Conservation (phyloP, 2,329 filamentous ascomycete genomes). For the Claviceps spartinae region DNA sequence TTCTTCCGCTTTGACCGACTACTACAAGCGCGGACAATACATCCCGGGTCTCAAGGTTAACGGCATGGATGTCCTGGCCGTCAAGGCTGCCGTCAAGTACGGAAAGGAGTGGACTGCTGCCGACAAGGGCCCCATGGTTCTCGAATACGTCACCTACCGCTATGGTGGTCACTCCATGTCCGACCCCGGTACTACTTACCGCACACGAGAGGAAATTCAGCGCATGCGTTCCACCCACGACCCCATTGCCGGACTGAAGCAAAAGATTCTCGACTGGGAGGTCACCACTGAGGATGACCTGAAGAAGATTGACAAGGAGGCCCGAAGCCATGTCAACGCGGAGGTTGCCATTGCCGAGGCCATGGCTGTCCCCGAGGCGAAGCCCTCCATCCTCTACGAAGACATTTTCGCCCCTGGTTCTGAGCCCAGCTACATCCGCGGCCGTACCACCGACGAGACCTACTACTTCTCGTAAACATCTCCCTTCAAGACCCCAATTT, state of each 20-base stretch:
- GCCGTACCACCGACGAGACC: constrained; percentile 82
- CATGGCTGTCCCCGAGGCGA: constrained; percentile 70
- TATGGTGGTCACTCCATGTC: constrained; percentile 99
- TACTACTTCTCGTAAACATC: constrained; percentile 59
- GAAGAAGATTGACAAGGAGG: constrained; percentile 91
- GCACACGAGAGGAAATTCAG: constrained; percentile 97
- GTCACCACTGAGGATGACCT: constrained; percentile 88
- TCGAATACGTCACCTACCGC: constrained; percentile 98
- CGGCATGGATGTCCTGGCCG: constrained; percentile 96
- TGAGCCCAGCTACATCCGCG: constrained; percentile 79
- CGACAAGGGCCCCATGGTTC: constrained; percentile 85
- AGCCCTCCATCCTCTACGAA: constrained; percentile 76
- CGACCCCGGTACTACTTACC: constrained; percentile 97
- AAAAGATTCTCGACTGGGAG: constrained; percentile 93
- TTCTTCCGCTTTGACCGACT: constrained; percentile 91
- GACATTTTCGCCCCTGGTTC: constrained; percentile 86
- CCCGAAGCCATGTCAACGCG: constrained; percentile 68
- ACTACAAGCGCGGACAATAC: constrained; percentile 99
- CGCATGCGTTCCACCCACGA: constrained; percentile 99
- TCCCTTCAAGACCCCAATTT: not conserved
- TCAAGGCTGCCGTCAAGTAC: constrained; percentile 91
- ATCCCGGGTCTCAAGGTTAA: constrained; percentile 99
- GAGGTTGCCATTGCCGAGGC: constrained; percentile 85
- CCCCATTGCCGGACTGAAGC: constrained; percentile 93
- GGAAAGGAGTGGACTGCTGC: constrained; percentile 74